Conservation (phyloP, 768 basidiomycete species). For the Rhodotorula taiwanensis region DNA sequence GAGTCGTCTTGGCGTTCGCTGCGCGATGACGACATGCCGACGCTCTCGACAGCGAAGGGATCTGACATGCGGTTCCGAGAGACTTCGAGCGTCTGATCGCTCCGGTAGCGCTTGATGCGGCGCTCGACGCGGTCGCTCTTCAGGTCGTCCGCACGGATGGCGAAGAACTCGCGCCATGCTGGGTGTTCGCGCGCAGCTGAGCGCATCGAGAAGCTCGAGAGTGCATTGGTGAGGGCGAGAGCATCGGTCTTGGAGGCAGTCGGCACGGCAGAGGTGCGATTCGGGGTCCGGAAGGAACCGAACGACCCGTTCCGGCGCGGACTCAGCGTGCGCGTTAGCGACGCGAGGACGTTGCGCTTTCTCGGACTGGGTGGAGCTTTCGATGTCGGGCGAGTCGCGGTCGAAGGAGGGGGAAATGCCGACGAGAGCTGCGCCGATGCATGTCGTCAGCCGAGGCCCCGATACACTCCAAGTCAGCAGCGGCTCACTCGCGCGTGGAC, state of each 20-base stretch:
- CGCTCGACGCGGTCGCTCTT: slow-evolving; percentile 79
- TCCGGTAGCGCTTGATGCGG: slow-evolving; percentile 77
- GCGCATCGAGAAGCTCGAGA: slow-evolving; percentile 70
- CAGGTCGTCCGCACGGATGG: slow-evolving; percentile 76
- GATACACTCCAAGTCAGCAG: not conserved
- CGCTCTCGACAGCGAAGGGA: not conserved
- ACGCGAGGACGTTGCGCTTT: slow-evolving; percentile 32
- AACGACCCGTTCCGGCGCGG: slow-evolving; percentile 47
- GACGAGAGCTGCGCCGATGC: slow-evolving; percentile 55
- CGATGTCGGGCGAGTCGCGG: too few species aligned
- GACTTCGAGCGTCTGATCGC: slow-evolving; percentile 70
- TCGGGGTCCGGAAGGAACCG: slow-evolving; percentile 49
- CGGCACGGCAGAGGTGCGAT: slow-evolving; percentile 14
- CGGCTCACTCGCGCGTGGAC: slow-evolving; percentile 58
- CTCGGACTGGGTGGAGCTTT: slow-evolving; percentile 12
- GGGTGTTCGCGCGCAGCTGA: slow-evolving; percentile 57
- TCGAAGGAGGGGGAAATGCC: too few species aligned
- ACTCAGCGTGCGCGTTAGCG: slow-evolving; percentile 31
- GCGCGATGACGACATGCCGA: not conserved
- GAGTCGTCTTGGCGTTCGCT: not conserved
- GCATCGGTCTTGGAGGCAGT: slow-evolving; percentile 2
- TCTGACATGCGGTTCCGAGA: not conserved
- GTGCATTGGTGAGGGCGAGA: slow-evolving; percentile 64
- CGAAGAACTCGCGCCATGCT: slow-evolving; percentile 77
- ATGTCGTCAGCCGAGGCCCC: too few species aligned